phyloP scores from a whole-genome alignment of 371 early-diverging fungal species.

The Syncephalis plumigaleata region DNA sequence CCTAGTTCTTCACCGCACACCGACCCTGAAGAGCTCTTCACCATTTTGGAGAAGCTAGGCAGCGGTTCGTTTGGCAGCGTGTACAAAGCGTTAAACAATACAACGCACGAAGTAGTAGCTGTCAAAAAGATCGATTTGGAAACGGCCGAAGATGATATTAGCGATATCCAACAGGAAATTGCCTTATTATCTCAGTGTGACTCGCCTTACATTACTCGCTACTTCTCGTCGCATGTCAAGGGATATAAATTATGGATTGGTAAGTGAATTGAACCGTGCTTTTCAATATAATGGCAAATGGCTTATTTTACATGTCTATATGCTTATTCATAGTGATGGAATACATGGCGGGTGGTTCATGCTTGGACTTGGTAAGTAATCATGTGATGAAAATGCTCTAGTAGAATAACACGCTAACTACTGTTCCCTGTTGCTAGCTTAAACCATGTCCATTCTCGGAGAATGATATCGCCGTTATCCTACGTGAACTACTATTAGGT shows the following conservation, averaged over 20 bases:
- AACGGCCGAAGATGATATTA: slow-evolving; percentile 92
- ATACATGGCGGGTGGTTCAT: slow-evolving; percentile 60
- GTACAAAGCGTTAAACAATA: slow-evolving; percentile 47
- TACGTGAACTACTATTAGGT: slow-evolving; percentile 79
- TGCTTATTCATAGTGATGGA: slow-evolving; percentile 17
- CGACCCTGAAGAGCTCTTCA: slow-evolving; percentile 22
- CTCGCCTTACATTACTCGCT: slow-evolving; percentile 77
- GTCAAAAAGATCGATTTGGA: slow-evolving; percentile 87
- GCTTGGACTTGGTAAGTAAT: slow-evolving; percentile 53
- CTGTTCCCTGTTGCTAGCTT: slow-evolving; percentile 21
- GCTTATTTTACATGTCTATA: no score
- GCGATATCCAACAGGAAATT: slow-evolving; percentile 95
- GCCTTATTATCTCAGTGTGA: slow-evolving; percentile 84
- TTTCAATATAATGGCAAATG: slow-evolving; percentile 45
- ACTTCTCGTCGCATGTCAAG: slow-evolving; percentile 65
- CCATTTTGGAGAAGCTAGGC: slow-evolving; percentile 23
- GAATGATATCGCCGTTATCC: slow-evolving; percentile 74
- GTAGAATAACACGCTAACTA: background rate
- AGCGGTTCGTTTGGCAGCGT: slow-evolving; percentile 30
- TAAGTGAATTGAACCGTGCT: slow-evolving; percentile 6
- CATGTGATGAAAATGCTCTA: background rate
- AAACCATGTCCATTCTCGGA: slow-evolving; percentile 74
- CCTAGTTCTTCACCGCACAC: background rate
- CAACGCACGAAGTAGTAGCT: slow-evolving; percentile 63
- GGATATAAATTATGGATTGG: slow-evolving; percentile 76